Conservation (phyloP, 202 grass and related monocot species). For the Tripidium arundinaceum region DNA sequence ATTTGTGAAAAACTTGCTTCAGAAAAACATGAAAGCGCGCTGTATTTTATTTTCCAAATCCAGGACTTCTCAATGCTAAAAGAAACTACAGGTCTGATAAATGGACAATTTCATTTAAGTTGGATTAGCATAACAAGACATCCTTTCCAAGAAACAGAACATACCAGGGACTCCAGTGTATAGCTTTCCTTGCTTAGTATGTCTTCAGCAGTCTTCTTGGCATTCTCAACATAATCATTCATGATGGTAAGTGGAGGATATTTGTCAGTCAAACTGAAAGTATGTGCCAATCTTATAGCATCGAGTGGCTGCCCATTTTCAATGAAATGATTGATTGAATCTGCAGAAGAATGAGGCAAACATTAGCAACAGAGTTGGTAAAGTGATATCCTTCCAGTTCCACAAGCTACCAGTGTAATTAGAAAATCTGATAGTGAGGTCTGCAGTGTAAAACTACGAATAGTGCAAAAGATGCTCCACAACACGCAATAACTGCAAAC, state of each 20-base stretch:
- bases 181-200: slow-evolving; percentile 32
- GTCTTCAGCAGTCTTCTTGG: slow-evolving; percentile 43
- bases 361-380: neutral
- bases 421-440: neutral
- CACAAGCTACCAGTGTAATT: neutral
- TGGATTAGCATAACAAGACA: neutral
- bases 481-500: neutral
- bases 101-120: neutral
- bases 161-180: slow-evolving; percentile 37
- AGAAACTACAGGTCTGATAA: neutral
- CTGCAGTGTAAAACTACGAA: slow-evolving; percentile 3
- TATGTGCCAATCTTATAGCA: slow-evolving; percentile 37
- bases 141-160: slow-evolving; percentile 6
- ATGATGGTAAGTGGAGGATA: slow-evolving; percentile 39
- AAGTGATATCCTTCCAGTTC: neutral
- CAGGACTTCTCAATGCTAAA: neutral
- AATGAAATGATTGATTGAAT: slow-evolving; percentile 33
- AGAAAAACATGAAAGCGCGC: neutral
- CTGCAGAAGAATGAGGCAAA: slow-evolving; percentile 38
- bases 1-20: neutral
- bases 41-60: neutral
- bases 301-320: slow-evolving; percentile 32
- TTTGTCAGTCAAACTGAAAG: slow-evolving; percentile 38
- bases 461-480: neutral
- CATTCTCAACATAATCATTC: slow-evolving; percentile 34